Conservation (phyloP, 2,329 filamentous ascomycete genomes). For the Penicillium sp. region DNA sequence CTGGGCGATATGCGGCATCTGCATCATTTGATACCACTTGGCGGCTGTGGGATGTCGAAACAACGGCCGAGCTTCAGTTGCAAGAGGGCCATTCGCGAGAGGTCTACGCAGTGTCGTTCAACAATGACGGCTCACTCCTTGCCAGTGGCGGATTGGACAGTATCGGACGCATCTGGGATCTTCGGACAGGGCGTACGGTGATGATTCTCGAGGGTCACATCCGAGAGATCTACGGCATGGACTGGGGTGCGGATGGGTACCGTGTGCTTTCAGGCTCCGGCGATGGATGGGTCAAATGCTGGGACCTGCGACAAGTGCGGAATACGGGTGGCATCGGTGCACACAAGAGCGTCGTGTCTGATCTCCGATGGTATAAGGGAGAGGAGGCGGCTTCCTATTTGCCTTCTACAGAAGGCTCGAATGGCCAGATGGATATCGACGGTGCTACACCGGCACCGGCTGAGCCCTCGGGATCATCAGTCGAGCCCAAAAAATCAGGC, state of each 20-base stretch:
- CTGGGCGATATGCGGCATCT: conserved; percentile 82
- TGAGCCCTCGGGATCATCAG: conserved; percentile 25
- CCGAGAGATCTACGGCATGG: conserved; percentile 86
- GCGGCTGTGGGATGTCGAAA: conserved; percentile 92
- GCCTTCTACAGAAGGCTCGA: conserved; percentile 61
- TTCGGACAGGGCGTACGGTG: conserved; percentile 86
- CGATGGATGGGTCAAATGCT: conserved; percentile 96
- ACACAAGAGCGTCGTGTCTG: conserved; percentile 86
- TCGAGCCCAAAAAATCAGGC: conserved; percentile 77
- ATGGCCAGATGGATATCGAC: conserved; percentile 53
- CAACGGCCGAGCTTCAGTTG: conserved; percentile 75
- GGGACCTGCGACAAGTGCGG: conserved; percentile 89
- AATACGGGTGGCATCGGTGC: conserved; percentile 83
- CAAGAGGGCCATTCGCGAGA: conserved; percentile 95
- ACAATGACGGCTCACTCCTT: conserved; percentile 82
- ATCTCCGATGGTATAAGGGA: conserved; percentile 91
- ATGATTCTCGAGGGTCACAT: conserved; percentile 95
- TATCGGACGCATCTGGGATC: conserved; percentile 92
- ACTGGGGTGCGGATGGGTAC: conserved; percentile 89
- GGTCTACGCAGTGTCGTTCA: conserved; percentile 87
- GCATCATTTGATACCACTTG: conserved; percentile 96
- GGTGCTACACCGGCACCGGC: conserved; percentile 11
- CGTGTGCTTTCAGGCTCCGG: conserved; percentile 89
- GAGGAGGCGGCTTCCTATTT: conserved; percentile 67
- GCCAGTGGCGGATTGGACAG: conserved; percentile 93